Base-by-base conservation (phyloP, 106 monocot species). In the Allium sativum region DNA sequence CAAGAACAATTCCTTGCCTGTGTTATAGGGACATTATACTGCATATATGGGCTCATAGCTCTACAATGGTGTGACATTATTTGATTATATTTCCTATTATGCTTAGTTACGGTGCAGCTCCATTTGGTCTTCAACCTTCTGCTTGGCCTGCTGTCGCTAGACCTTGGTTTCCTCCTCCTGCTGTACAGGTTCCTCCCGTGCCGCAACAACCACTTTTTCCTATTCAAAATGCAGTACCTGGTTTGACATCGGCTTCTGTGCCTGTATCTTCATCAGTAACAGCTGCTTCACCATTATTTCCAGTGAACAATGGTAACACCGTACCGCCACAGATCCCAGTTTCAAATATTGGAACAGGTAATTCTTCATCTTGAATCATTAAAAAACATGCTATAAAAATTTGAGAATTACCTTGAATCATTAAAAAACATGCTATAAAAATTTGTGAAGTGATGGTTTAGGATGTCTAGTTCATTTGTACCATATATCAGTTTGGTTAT, bases 231-330 rank as follows among this genome's bases (percentile, higher is more conserved):
- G 61, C 72, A 40, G 66, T 61, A 15, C 18, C 65, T 54, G 66
- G 71, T 62, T 70, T 85, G 55, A 57, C 75, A 55, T 22, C 79
- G 16, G 42, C 74, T 62, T 51, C 79, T 59, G 50, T 72, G 58
- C 48, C 78, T 73, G 75, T 61, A 64, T 2, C 31, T 31, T 5
- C 76, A 47, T 59, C 59, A n/a, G 15, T 69, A 62, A 44, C 76
- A 40, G 81, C 82, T 17, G 77, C 95, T 12, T 86, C 86, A 61
- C 95, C 95, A 42, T 70, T 95, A 15, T 95, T 95, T 45, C 95
- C 95, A 4, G 87, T 95, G 42, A 79, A 50, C 50, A 82, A 64
- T 55, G 40, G 52, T 54, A 68, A 56, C 71, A 78, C n/a, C 65
- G 21, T 45, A 22, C 15, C 67, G n/a, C 31, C 31, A 31, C 31